A percentile compares a stretch with the other conserved stretches of the same genome.
Evolutionary conservation across 2,329 filamentous ascomycete species (phyloP).

Genomic region (Fusarium sp.): DNA sequence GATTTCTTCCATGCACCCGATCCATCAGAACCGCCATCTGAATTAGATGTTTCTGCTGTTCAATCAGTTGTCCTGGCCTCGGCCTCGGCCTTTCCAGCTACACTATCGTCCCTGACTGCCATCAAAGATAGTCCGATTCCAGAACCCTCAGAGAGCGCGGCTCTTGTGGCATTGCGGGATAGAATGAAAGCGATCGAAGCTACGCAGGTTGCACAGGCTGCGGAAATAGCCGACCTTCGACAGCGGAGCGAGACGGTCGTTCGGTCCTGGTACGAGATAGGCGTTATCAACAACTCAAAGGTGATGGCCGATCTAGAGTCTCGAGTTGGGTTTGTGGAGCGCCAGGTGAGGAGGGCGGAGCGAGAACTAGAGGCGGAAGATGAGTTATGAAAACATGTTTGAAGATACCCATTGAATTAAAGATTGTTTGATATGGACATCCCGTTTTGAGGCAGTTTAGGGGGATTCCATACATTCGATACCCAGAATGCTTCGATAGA

Average conservation of each 20-base stretch:
- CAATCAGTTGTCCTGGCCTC: slow-evolving; percentile 68
- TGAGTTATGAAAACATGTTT: slow-evolving; percentile 43
- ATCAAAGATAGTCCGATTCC: slow-evolving; percentile 69
- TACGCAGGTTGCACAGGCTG: slow-evolving; percentile 71
- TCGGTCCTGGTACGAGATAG: slow-evolving; percentile 79
- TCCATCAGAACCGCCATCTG: slow-evolving; percentile 62
- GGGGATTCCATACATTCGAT: not conserved
- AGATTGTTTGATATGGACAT: not conserved
- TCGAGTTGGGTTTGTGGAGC: slow-evolving; percentile 74
- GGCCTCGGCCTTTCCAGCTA: slow-evolving; percentile 67
- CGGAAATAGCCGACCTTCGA: slow-evolving; percentile 73
- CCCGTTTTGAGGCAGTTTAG: not conserved
- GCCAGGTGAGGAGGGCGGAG: slow-evolving; percentile 74
- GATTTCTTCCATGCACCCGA: slow-evolving; percentile 66
- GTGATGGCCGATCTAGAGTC: slow-evolving; percentile 79
- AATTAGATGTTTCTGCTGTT: slow-evolving; percentile 65
- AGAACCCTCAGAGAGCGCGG: slow-evolving; percentile 66
- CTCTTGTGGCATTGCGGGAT: slow-evolving; percentile 69
- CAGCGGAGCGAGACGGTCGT: slow-evolving; percentile 72
- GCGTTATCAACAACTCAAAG: slow-evolving; percentile 75
- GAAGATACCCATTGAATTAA: slow-evolving; percentile 38
- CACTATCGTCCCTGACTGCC: slow-evolving; percentile 69
- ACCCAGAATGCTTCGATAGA: not conserved
- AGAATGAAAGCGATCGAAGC: slow-evolving; percentile 72
- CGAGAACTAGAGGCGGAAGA: slow-evolving; percentile 50